These are phyloP conservation scores for Cyclotella cryptica DNA, from an alignment of 108 stramenopile genomes.

Conservation along the genomic window DNA sequence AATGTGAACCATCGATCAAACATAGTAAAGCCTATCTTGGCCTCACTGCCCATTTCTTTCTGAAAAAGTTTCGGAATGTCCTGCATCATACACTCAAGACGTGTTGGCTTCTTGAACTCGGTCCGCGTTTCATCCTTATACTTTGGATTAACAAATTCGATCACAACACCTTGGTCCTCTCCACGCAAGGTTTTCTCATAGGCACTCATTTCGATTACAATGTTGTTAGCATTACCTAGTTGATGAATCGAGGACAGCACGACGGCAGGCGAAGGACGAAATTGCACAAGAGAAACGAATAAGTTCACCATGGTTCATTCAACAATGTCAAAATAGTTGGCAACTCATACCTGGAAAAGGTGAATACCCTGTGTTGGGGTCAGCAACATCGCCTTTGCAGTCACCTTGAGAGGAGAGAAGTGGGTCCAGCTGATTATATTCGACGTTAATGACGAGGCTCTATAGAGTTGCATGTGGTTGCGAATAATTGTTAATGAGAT, in stretches of 20 bases:
- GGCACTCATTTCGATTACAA: conserved; percentile 88
- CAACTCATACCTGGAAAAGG: conserved; percentile 90
- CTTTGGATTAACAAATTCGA: conserved; percentile 99
- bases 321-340: background rate
- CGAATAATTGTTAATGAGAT: background rate
- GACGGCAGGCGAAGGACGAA: no score
- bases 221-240: conserved; percentile 95
- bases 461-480: background rate
- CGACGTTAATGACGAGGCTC: conserved; percentile 96
- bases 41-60: conserved; percentile 86
- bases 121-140: conserved; percentile 94
- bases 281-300: no score
- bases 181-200: conserved; percentile 80
- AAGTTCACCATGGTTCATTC: conserved; percentile 58
- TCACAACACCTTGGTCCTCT: conserved; percentile 84
- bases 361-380: conserved; percentile 89
- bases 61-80: conserved; percentile 97
- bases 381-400: conserved; percentile 92
- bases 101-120: conserved; percentile 98
- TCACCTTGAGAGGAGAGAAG: conserved; percentile 84
- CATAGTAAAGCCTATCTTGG: conserved; percentile 97
- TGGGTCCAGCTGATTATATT: conserved; percentile 98
- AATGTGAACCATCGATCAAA: conserved; percentile 96
- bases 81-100: conserved; percentile 95
- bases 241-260: no score